Percentiles rank a stretch among this genome's conserved stretches.
phyloP scores from a whole-genome alignment of 1,284 basidiomycete genomes.

The Naganishia sp. region DNA sequence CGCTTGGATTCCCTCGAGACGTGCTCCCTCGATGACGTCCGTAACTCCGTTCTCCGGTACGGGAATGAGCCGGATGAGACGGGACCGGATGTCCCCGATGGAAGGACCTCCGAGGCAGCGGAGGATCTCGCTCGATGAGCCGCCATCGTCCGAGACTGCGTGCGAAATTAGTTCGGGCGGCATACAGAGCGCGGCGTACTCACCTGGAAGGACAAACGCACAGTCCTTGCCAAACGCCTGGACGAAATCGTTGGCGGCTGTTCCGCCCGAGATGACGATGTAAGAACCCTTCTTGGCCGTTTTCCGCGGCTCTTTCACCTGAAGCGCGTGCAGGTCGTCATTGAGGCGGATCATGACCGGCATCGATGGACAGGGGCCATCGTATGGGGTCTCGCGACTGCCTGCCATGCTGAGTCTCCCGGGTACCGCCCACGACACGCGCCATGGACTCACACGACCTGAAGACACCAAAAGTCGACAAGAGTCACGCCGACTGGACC shows the following conservation, averaged over 20 bases:
- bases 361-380: not conserved
- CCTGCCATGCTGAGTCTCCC: too few relatives aligned
- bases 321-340: slow-evolving; percentile 15
- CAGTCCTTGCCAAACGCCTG: slow-evolving; percentile 56
- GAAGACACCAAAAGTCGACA: too few relatives aligned
- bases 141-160: slow-evolving; percentile 60
- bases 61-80: slow-evolving; percentile 59
- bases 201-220: slow-evolving; percentile 37
- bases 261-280: slow-evolving; percentile 58
- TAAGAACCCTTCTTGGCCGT: slow-evolving; percentile 37
- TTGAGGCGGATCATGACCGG: slow-evolving; percentile 25
- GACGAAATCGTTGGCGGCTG: slow-evolving; percentile 58
- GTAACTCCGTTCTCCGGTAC: slow-evolving; percentile 35
- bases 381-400: too few relatives aligned
- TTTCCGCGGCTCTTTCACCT: not conserved
- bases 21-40: slow-evolving; percentile 39
- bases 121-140: slow-evolving; percentile 55
- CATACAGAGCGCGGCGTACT: not conserved
- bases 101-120: slow-evolving; percentile 57
- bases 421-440: too few relatives aligned
- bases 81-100: slow-evolving; percentile 58
- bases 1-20: slow-evolving; percentile 54
- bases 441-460: too few relatives aligned
- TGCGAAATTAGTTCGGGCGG: too few relatives aligned
- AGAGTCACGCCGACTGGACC: too few relatives aligned